Conservation (phyloP, 1,284 basidiomycete species). For the Mycocalia duriaeana region DNA sequence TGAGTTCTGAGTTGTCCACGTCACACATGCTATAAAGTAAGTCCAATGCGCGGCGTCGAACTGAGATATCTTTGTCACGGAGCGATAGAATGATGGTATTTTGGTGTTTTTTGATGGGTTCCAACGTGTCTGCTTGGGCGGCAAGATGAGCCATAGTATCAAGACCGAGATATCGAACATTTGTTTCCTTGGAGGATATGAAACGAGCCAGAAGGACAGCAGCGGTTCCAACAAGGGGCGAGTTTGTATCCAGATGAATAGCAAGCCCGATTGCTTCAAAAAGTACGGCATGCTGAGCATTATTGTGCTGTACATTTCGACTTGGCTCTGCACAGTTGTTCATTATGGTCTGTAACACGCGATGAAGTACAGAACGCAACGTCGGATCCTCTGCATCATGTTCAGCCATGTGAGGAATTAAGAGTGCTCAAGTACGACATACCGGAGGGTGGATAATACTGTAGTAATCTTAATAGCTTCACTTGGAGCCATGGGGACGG, state of each 20-base stretch:
- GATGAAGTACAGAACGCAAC: slow-evolving; percentile 72
- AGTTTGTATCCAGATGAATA: slow-evolving; percentile 93
- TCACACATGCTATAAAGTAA: slow-evolving; percentile 99
- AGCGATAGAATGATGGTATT: slow-evolving; percentile 92
- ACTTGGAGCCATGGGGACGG: slow-evolving; percentile 98
- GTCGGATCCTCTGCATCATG: slow-evolving; percentile 70
- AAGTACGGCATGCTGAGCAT: slow-evolving; percentile 96
- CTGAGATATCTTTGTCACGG: slow-evolving; percentile 96
- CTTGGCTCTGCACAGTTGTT: slow-evolving; percentile 89
- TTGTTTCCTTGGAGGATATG: slow-evolving; percentile 97
- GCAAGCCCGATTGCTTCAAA: slow-evolving; percentile 98
- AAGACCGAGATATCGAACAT: slow-evolving; percentile 94
- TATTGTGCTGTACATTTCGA: slow-evolving; percentile 96
- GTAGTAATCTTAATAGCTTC: slow-evolving; percentile 87
- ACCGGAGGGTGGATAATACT: slow-evolving; percentile 95
- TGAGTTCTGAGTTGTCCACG: slow-evolving; percentile 87
- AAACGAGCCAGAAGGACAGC: slow-evolving; percentile 90
- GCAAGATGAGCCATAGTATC: slow-evolving; percentile 99
- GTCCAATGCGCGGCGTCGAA: slow-evolving; percentile 90
- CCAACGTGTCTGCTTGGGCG: slow-evolving; percentile 85
- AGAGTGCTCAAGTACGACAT: slow-evolving; percentile 15
- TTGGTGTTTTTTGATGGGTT: slow-evolving; percentile 93
- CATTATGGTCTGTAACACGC: slow-evolving; percentile 88
- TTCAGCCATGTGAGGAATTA: slow-evolving; percentile 6
- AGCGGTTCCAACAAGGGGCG: slow-evolving; percentile 85